Base-by-base conservation (phyloP, 495 filamentous ascomycete species). In the Neurospora pannonica region DNA sequence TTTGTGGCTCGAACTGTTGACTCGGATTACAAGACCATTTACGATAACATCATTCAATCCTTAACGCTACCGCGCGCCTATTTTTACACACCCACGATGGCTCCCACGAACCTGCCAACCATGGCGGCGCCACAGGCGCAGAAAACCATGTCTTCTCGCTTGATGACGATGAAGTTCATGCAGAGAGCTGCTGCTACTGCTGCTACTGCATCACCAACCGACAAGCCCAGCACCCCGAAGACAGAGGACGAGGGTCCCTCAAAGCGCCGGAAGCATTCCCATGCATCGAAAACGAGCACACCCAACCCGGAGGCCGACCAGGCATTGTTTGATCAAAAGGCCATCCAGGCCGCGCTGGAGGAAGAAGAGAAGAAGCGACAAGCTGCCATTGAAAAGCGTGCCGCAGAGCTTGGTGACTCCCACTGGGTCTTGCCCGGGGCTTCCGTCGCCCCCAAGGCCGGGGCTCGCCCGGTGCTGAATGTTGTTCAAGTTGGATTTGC, bases 161-260 rank as follows among this genome's bases (percentile, higher is more conserved):
- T 98, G 24, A 84, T 97, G 78, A 97, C 92, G 34, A 98, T 98
- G 95, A 97, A 97, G 89, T 99, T 99, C 82, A 99, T 99, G 96
- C 96, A 97, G 88, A 89, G 96, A 76, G 92, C 92, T 71, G 93
- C 92, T 34, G 90, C 79, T 5, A 73, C 73, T 5, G 72, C 75
- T 19, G 76, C 78, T 19, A 37, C 73, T 9, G 72, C 91, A 39
- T 86, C 88, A 8, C 77, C 86, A 78, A 76, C 78, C 79, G 75
- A 85, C 76, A 74, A 85, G 42, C 81, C 87, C 60, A 78, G 82
- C 38, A 83, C 83, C 42, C 81, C 83, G 70, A 73, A 76, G 24
- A 76, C 79, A 39, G 83, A 84, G 21, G 81, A 84, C 38, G 78
- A 77, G 75, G 82, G 76, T 74, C 71, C 80, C 13, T 74, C 75